phyloP scores from a whole-genome alignment of 352 stramenopile genomes.

The Phytophthora agathidicida region DNA sequence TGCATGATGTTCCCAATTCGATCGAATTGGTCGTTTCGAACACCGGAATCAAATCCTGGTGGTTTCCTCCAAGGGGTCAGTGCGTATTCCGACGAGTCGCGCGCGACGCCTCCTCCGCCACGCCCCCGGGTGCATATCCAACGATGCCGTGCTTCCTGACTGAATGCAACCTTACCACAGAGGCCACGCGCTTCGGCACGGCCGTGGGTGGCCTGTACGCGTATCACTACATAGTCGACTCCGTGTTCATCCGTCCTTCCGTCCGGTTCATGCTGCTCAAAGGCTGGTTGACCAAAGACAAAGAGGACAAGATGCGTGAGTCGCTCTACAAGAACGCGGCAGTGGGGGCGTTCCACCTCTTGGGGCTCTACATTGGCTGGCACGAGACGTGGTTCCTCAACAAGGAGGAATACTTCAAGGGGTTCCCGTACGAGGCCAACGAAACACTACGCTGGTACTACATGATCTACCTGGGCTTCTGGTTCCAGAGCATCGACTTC shows the following conservation, averaged over 20 bases:
- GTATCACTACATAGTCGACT: constrained; percentile 79
- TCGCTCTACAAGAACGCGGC: constrained; percentile 84
- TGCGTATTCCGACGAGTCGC: too few relatives aligned
- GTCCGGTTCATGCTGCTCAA: constrained; percentile 49
- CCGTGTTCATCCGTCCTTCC: constrained; percentile 60
- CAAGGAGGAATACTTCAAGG: constrained; percentile 67
- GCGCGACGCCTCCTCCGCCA: too few relatives aligned
- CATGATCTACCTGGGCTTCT: constrained; percentile 86
- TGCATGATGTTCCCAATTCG: too few relatives aligned
- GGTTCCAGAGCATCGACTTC: constrained; percentile 85
- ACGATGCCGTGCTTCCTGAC: constrained; percentile 83
- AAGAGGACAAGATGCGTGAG: constrained; percentile 85
- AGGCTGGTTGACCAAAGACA: constrained; percentile 55
- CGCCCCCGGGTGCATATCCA: too few relatives aligned
- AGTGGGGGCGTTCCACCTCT: constrained; percentile 62
- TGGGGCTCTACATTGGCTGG: constrained; percentile 68
- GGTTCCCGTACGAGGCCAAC: constrained; percentile 51
- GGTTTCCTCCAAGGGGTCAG: too few relatives aligned
- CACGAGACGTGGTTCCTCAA: constrained; percentile 80
- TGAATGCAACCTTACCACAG: constrained; percentile 56
- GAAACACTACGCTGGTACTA: constrained; percentile 83
- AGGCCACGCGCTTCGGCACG: constrained; percentile 67
- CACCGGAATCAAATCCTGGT: too few relatives aligned
- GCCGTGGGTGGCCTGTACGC: constrained; percentile 60
- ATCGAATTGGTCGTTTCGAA: too few relatives aligned